Conservation (phyloP, 331 rosid species). For the Quercus tomentella region DNA sequence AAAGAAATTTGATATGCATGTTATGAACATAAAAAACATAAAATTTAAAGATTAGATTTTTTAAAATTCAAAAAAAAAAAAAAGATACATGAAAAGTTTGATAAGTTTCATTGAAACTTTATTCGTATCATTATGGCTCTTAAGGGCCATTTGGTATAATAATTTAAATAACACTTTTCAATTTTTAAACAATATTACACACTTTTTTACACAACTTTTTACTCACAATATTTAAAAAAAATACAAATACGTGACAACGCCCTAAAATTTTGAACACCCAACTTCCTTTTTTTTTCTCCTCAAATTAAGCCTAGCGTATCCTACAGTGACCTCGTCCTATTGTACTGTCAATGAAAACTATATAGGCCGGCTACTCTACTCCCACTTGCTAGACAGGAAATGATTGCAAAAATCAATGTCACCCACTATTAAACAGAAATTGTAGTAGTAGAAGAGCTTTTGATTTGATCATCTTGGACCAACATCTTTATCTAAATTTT, state of each 20-base stretch:
- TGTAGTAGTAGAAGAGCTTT: neutral
- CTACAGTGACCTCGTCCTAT: neutral
- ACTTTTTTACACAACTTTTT: accelerated
- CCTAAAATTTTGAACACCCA: no score
- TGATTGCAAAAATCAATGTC: neutral
- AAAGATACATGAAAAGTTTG: no score
- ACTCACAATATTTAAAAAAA: accelerated
- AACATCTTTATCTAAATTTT: no score
- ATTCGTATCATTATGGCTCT: no score
- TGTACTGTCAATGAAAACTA: neutral
- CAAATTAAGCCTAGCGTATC: neutral
- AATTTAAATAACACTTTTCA: accelerated
- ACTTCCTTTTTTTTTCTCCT: neutral
- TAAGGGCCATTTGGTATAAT: accelerated
- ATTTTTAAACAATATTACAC: no score
- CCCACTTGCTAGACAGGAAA: neutral
- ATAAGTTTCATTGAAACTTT: no score
- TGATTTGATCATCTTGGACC: no score
- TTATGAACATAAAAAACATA: no score
- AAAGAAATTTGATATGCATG: no score
- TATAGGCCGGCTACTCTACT: neutral
- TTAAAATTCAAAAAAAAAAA: no score
- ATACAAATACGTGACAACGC: no score
- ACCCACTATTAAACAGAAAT: neutral
- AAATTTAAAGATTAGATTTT: no score